These are phyloP conservation scores for Microdochium nivale DNA, from an alignment of 2,329 filamentous ascomycete species.

Conservation along the genomic window DNA sequence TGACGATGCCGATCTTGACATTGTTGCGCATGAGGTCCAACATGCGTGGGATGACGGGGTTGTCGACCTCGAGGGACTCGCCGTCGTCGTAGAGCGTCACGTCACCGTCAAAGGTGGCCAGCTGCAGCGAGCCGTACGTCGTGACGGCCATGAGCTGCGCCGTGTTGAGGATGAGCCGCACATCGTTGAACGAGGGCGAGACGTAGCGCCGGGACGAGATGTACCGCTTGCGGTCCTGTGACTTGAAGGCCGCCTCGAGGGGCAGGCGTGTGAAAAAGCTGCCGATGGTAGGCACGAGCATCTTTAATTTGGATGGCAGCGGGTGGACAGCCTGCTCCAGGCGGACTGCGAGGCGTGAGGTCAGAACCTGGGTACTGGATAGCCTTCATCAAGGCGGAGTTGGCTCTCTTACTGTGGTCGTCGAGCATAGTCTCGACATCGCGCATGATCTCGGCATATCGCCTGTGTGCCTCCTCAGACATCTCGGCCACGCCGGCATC, in stretches of 20 bases:
- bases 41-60: constrained; percentile 64
- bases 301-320: constrained; percentile 78
- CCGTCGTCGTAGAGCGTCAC: constrained; percentile 94
- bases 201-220: constrained; percentile 92
- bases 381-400: no score
- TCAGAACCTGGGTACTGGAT: no score
- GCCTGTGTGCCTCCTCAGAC: constrained; percentile 70
- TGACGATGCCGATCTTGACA: constrained; percentile 89
- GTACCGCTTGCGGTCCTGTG: constrained; percentile 75
- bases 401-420: constrained; percentile 82
- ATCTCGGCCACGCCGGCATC: constrained; percentile 64
- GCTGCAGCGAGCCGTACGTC: constrained; percentile 60
- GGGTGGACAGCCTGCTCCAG: constrained; percentile 61
- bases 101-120: constrained; percentile 96
- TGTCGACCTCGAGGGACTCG: constrained; percentile 63
- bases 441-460: constrained; percentile 91
- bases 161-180: constrained; percentile 86
- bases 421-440: constrained; percentile 89
- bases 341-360: constrained; percentile 2
- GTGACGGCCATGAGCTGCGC: constrained; percentile 92
- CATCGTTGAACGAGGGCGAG: constrained; percentile 93
- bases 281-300: constrained; percentile 86
- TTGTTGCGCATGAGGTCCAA: constrained; percentile 66
- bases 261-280: constrained; percentile 86
- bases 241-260: constrained; percentile 82